Evolutionary conservation across 805 yeast species (phyloP), one percentile per base, ranked within the genome.

Genomic region (Starmerella floricola): DNA sequence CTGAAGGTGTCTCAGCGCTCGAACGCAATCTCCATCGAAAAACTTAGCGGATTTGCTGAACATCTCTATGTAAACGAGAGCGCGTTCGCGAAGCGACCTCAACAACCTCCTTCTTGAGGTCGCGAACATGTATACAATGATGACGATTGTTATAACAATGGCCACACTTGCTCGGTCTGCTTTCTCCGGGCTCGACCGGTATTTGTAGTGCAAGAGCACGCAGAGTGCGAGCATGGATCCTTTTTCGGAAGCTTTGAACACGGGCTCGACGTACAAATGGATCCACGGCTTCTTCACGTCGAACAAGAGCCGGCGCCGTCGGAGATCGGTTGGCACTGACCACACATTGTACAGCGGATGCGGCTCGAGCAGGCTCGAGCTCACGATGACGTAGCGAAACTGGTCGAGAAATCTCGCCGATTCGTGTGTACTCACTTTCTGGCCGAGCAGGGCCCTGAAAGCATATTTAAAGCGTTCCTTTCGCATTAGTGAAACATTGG

Each of bases 341-440:
- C 51, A 50, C 3, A 31, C 18, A 17, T 55, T 57, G 37, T 54
- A 57, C 29, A 53, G 50, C 31, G 59, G 62, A 24, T 58, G 61
- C 47, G 63, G 68, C 41, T 67, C 68, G 27, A 74, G 53, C 16
- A 73, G 56, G 41, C 66, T 70, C 6, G 75, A 69, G 3, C 75
- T 66, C 5, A 73, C 64, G 2, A 74, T 54, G 3, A 63, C 55
- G 52, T 73, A 74, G 35, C 72, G 64, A 48, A 73, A 71, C 47
- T 72, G 72, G 43, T 74, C 79, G 21, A 63, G 48, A 49, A 73
- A 74, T 34, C 55, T 45, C 20, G 46, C 33, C 13, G 55, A 59
- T 43, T 64, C 68, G 16, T 38, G 46, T 8, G 31, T 31, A 2
- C 51, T 46, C 3, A 61, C 52, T 11, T 37, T 40, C 29, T 58